Conservation (phyloP, 176 grass and related monocot genomes). For the Musa itinerans region DNA sequence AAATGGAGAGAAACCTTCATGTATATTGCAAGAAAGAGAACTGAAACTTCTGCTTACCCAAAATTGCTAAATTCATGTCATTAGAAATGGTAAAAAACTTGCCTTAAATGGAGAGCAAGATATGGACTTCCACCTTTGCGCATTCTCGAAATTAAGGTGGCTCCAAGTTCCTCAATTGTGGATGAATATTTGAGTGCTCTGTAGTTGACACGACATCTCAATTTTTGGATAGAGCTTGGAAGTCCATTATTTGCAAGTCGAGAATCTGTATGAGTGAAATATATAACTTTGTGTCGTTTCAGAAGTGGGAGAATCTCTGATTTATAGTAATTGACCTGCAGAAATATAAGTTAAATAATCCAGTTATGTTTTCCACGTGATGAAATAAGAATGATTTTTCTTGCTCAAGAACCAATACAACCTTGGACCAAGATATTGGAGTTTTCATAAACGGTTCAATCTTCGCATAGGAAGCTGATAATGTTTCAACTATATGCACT, state of each 20-base stretch:
- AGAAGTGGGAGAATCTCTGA: conserved; percentile 76
- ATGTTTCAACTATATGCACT: conserved; percentile 81
- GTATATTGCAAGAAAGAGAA: no score
- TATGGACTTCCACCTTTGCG: conserved; percentile 56
- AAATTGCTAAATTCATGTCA: not conserved
- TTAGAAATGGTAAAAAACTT: conserved; percentile 29
- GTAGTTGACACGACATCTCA: conserved; percentile 90
- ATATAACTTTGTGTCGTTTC: conserved; percentile 90
- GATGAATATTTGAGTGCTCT: conserved; percentile 85
- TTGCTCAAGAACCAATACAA: conserved; percentile 22
- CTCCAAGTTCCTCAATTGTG: conserved; percentile 73
- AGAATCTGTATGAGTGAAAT: conserved; percentile 96
- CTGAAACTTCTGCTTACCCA: not conserved
- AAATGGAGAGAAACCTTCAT: no score
- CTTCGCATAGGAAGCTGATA: conserved; percentile 50
- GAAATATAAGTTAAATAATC: conserved; percentile 19
- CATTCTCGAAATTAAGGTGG: conserved; percentile 81
- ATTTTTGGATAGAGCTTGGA: conserved; percentile 85
- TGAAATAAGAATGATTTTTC: not conserved
- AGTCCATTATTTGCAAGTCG: conserved; percentile 93
- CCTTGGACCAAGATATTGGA: conserved; percentile 99
- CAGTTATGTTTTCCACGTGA: not conserved
- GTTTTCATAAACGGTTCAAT: conserved; percentile 78
- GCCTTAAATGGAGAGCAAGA: conserved; percentile 97
- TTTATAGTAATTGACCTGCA: conserved; percentile 93